These are phyloP conservation scores for Chlorella sp. DNA, from an alignment of 139 green algal genomes.

Conservation along the genomic window DNA sequence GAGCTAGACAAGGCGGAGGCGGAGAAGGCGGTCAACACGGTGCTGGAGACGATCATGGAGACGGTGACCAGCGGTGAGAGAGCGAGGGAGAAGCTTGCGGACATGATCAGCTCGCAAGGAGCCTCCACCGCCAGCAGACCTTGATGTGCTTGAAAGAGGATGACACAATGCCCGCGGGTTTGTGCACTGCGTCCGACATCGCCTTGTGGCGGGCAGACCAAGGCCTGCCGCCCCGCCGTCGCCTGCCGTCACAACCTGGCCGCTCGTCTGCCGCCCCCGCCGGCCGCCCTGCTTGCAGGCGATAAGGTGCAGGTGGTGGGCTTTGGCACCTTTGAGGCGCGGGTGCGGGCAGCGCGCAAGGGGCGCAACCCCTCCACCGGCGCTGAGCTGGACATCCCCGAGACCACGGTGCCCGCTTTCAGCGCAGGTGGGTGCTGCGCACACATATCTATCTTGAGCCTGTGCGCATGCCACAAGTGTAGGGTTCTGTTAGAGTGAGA, in stretches of 20 bases:
- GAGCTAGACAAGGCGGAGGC: background rate
- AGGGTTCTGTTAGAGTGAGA: background rate
- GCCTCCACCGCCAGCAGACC: background rate
- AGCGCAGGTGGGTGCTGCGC: conserved; percentile 9
- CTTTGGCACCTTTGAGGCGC: conserved; percentile 56
- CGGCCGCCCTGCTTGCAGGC: conserved; percentile 24
- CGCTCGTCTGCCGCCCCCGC: too few relatives aligned
- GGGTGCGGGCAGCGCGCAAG: conserved; percentile 42
- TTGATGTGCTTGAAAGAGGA: background rate
- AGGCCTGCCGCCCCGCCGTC: background rate
- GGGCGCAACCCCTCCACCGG: conserved; percentile 60
- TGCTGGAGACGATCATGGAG: conserved; percentile 37
- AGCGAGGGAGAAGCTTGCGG: background rate
- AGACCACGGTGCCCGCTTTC: conserved; percentile 45
- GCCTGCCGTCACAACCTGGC: background rate
- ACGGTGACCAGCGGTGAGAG: conserved; percentile 24
- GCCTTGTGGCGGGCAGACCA: background rate
- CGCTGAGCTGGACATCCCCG: conserved; percentile 48
- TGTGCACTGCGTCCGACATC: background rate
- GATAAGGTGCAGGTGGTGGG: conserved; percentile 52
- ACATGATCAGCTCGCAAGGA: background rate
- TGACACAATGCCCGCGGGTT: background rate
- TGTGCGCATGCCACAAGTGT: background rate
- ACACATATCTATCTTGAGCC: background rate
- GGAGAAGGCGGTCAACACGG: conserved; percentile 13